Base-by-base conservation (phyloP, 2,329 filamentous ascomycete genomes). In the Phaeosphaeria sp. region DNA sequence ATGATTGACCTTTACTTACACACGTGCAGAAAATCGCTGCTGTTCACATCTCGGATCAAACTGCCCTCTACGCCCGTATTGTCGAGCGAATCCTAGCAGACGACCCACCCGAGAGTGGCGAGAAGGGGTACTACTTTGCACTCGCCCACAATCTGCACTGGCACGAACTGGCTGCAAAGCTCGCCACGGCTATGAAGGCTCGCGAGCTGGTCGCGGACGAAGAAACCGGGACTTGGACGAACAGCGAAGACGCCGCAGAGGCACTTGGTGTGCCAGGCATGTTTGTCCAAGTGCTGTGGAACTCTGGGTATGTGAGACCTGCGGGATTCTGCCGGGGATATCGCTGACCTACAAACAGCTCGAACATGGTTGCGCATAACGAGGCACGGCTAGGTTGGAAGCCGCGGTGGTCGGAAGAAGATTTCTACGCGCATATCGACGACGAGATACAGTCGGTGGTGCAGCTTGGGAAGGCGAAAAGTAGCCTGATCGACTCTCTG, bases 401-500 rank as follows among this genome's bases (percentile, higher is more conserved):
- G 22, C 56, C 52, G 25, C 30, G 23, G 18, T 59, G 52, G 52
- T 23, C 42, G 22, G 36, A 36, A 13, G 44, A 52, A n/a, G 30
- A 36, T 25, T 52, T 55, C 21, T 49, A 55, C 9, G n/a, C 33
- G 13, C 33, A 52, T n/a, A 43, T 59, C 13, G 43, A 55, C 20
- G 52, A 48, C 20, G 56, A 59, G 33, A 46, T 59, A 5, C 51
- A 52, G 30, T 52, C 56, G 15, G 49, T 59, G 3, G 33, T 59
- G n/a, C 48, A 59, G 20, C 36, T 55, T 10, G 52, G 57, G 2
- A 41, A 56, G 23, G 57, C 57, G 18, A 59, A 56, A 23, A 59
- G 53, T 20, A 59, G 57, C 36, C 41, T 59, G 23, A 39, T 59
- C 5, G 50, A 46, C 18, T 50, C 53, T 21, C 44, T 76, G 44